Percentiles rank a stretch among this genome's conserved stretches.
phyloP scores from a whole-genome alignment of 768 basidiomycete species.

The Tricholoma matsutake region DNA sequence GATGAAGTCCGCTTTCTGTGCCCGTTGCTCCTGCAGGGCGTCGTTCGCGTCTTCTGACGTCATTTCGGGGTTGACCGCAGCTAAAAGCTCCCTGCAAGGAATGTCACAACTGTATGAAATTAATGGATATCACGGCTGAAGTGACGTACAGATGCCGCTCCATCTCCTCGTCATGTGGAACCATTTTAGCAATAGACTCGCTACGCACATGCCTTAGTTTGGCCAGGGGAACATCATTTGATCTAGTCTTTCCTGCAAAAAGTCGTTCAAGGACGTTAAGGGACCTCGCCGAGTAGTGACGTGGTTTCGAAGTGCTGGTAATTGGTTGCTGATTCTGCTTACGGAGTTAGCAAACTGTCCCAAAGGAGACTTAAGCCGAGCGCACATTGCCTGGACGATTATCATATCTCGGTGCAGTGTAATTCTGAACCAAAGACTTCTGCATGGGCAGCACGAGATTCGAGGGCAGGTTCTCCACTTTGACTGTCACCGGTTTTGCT shows the following conservation, averaged over 20 bases:
- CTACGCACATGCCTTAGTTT: constrained; percentile 45
- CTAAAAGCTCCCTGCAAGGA: constrained; percentile 60
- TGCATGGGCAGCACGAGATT: constrained; percentile 78
- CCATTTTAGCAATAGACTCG: constrained; percentile 25
- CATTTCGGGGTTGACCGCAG: constrained; percentile 55
- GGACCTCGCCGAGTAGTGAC: constrained; percentile 56
- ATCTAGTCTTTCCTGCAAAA: constrained; percentile 54
- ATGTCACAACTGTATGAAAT: not conserved
- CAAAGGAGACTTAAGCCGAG: not conserved
- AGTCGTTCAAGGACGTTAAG: constrained; percentile 60
- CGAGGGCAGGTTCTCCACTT: constrained; percentile 67
- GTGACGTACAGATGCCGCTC: constrained; percentile 66
- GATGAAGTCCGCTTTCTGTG: constrained; percentile 84
- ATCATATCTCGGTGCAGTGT: constrained; percentile 37
- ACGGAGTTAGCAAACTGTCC: not conserved
- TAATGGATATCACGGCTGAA: not conserved
- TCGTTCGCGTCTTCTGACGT: constrained; percentile 57
- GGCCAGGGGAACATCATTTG: constrained; percentile 57
- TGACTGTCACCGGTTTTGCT: constrained; percentile 68
- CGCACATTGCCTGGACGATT: constrained; percentile 5
- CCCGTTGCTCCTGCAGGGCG: constrained; percentile 63
- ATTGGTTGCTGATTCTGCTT: constrained; percentile 24
- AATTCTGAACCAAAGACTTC: constrained; percentile 67
- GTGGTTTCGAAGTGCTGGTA: constrained; percentile 30
- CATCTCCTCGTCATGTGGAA: constrained; percentile 48